phyloP scores from a whole-genome alignment of 768 basidiomycete genomes.

The Cyclocybe aegerita region DNA sequence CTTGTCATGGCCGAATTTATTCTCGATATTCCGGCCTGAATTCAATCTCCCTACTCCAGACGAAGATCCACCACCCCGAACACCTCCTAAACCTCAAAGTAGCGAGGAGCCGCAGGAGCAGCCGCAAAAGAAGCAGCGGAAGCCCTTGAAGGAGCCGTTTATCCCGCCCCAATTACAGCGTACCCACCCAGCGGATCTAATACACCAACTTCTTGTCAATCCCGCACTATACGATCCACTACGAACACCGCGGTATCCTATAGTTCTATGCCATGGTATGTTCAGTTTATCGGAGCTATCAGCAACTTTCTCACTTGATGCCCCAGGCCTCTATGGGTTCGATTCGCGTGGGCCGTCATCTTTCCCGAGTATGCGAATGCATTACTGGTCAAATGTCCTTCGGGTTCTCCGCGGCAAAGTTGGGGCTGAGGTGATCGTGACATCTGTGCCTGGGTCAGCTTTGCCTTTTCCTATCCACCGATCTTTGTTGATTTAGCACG shows the following conservation, averaged over 20 bases:
- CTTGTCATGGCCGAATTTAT: conserved; percentile 25
- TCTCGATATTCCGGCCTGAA: conserved; percentile 11
- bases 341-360: conserved; percentile 83
- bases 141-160: conserved; percentile 6
- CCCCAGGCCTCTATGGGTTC: conserved; percentile 88
- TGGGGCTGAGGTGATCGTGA: conserved; percentile 94
- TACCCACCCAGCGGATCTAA: conserved; percentile 40
- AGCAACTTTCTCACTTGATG: not conserved
- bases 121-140: too few species aligned
- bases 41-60: conserved; percentile 6
- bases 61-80: conserved; percentile 9
- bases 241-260: conserved; percentile 80
- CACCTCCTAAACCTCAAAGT: conserved; percentile 16
- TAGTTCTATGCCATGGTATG: conserved; percentile 95
- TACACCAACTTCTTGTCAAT: conserved; percentile 72
- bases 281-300: conserved; percentile 7
- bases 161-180: conserved; percentile 4
- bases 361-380: conserved; percentile 81
- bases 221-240: conserved; percentile 79
- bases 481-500: not conserved
- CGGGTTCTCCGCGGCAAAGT: conserved; percentile 75
- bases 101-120: not conserved
- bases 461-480: not conserved
- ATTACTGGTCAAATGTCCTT: conserved; percentile 94
- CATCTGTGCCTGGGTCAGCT: conserved; percentile 86